Evolutionary conservation across 106 monocot genomes (phyloP).

Genomic region (Acorus calamus): DNA sequence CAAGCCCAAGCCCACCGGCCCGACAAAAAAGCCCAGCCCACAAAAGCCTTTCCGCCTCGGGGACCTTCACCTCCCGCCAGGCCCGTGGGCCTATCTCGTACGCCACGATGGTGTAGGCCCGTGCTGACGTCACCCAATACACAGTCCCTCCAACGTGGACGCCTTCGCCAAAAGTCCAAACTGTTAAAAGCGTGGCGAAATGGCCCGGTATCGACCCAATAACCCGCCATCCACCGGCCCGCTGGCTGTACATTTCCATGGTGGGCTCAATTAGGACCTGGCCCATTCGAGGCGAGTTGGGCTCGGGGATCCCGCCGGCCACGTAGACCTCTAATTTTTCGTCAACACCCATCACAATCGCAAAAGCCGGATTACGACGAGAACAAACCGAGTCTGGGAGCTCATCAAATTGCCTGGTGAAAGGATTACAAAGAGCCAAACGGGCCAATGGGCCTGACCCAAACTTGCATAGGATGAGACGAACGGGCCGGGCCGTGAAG

Average conservation of each 20-base stretch:
- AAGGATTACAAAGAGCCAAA: slow-evolving; percentile 39
- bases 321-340: slow-evolving; percentile 17
- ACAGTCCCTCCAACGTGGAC: slow-evolving; percentile 25
- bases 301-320: slow-evolving; percentile 23
- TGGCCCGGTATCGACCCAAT: slow-evolving; percentile 34
- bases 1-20: slow-evolving; percentile 29
- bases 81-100: slow-evolving; percentile 14
- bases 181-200: slow-evolving; percentile 43
- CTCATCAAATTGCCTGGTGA: slow-evolving; percentile 26
- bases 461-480: slow-evolving; percentile 30
- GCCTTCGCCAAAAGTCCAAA: slow-evolving; percentile 46
- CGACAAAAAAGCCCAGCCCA: slow-evolving; percentile 42
- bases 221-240: slow-evolving; percentile 12
- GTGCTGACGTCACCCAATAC: slow-evolving; percentile 54
- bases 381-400: slow-evolving; percentile 28
- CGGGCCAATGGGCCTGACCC: slow-evolving; percentile 6
- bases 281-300: not conserved
- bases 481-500: slow-evolving; percentile 20
- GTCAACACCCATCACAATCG: slow-evolving; percentile 5
- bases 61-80: slow-evolving; percentile 41
- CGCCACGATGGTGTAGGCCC: slow-evolving; percentile 50
- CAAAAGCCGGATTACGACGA: slow-evolving; percentile 39
- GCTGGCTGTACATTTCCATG: slow-evolving; percentile 33
- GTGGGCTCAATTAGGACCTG: slow-evolving; percentile 23
- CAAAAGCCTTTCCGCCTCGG: slow-evolving; percentile 35